These are phyloP conservation scores for Aspergillus homomorphus DNA, from an alignment of 495 filamentous ascomycete genomes.

Conservation along the genomic window DNA sequence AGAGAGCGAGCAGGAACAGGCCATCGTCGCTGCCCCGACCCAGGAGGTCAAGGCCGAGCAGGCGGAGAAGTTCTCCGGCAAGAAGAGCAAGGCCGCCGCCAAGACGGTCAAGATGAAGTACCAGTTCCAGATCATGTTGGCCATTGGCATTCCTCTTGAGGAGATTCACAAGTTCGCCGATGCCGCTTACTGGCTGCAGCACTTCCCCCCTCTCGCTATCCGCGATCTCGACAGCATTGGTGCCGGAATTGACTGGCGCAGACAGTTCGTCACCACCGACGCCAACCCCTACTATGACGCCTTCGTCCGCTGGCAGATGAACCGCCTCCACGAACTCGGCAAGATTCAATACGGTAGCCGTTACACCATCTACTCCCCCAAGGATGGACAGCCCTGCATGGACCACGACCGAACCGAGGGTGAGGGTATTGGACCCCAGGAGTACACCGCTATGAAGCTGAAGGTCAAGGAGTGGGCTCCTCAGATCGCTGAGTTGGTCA, in stretches of 20 bases:
- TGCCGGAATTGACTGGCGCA: slow-evolving; percentile 84
- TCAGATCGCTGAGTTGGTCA: slow-evolving; percentile 61
- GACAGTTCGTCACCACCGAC: slow-evolving; percentile 90
- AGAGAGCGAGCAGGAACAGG: slow-evolving; percentile 45
- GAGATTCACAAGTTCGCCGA: slow-evolving; percentile 93
- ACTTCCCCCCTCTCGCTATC: slow-evolving; percentile 80
- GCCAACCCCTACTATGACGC: slow-evolving; percentile 96
- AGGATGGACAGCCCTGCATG: slow-evolving; percentile 97
- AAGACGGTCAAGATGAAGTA: slow-evolving; percentile 90
- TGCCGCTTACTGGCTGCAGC: slow-evolving; percentile 79
- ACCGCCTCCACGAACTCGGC: slow-evolving; percentile 77
- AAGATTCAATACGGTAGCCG: slow-evolving; percentile 95
- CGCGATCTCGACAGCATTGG: slow-evolving; percentile 81
- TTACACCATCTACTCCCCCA: slow-evolving; percentile 93
- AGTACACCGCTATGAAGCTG: slow-evolving; percentile 90
- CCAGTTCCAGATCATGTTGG: slow-evolving; percentile 86
- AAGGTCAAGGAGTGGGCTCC: slow-evolving; percentile 85
- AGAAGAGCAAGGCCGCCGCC: slow-evolving; percentile 90
- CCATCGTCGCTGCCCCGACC: slow-evolving; percentile 52
- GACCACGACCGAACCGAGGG: slow-evolving; percentile 93
- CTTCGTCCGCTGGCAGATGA: slow-evolving; percentile 98
- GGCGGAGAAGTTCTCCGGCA: slow-evolving; percentile 84
- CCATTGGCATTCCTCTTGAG: slow-evolving; percentile 74
- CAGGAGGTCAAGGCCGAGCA: slow-evolving; percentile 71
- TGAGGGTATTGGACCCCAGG: slow-evolving; percentile 85